These are phyloP conservation scores for Gnetum montanum DNA, from an alignment of 75 land plant genomes.

Conservation along the genomic window DNA sequence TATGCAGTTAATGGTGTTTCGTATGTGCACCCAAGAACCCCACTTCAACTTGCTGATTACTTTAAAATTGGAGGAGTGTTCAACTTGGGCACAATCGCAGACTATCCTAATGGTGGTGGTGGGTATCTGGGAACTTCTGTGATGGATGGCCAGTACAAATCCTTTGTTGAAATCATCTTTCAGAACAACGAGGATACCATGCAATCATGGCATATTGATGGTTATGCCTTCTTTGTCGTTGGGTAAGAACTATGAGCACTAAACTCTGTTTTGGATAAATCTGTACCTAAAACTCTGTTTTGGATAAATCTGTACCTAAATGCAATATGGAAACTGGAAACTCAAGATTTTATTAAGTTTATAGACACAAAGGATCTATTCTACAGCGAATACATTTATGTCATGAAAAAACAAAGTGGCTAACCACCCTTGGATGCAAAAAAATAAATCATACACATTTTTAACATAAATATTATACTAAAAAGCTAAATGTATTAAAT, in stretches of 20 bases:
- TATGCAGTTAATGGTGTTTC: constrained; percentile 76
- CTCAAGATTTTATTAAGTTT: too few species aligned
- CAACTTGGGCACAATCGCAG: constrained; percentile 40
- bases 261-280: too few species aligned
- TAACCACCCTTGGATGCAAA: too few species aligned
- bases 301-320: not conserved
- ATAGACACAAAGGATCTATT: too few species aligned
- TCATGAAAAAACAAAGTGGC: too few species aligned
- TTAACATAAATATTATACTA: too few species aligned
- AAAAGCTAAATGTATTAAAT: too few species aligned
- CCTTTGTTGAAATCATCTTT: constrained; percentile 64
- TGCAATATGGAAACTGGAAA: not conserved
- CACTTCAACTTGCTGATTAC: constrained; percentile 65
- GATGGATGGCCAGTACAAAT: constrained; percentile 37
- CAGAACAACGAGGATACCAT: constrained; percentile 50
- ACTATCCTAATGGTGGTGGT: constrained; percentile 16
- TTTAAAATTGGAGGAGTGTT: constrained; percentile 50
- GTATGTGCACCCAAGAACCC: constrained; percentile 44
- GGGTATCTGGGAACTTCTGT: constrained; percentile 41
- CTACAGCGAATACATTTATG: too few species aligned
- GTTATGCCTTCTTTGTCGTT: constrained; percentile 57
- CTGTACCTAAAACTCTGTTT: too few species aligned
- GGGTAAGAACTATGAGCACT: constrained; percentile 31
- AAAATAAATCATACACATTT: too few species aligned
- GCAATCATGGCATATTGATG: constrained; percentile 73